phyloP scores from a whole-genome alignment of 192 early-diverging fungal species.

The Coemansia sp. region DNA sequence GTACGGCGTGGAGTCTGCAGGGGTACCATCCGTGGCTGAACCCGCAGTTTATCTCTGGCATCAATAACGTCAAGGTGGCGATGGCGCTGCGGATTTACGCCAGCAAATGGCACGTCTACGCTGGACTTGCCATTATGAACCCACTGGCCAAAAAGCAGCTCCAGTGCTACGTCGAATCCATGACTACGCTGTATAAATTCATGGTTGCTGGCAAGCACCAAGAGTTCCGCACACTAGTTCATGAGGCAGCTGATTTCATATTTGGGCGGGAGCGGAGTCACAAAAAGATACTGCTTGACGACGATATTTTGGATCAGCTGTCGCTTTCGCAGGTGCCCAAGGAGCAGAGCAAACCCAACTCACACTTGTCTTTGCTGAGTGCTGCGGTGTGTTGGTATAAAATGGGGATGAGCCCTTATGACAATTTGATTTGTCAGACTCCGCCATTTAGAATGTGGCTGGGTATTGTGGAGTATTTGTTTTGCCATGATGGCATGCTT shows the following conservation, averaged over 20 bases:
- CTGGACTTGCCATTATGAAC: slow-evolving; percentile 92
- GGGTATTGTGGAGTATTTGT: slow-evolving; percentile 94
- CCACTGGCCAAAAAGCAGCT: slow-evolving; percentile 86
- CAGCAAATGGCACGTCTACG: slow-evolving; percentile 98
- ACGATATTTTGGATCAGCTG: slow-evolving; percentile 83
- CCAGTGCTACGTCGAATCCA: slow-evolving; percentile 85
- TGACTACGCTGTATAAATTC: slow-evolving; percentile 89
- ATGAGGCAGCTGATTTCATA: slow-evolving; percentile 79
- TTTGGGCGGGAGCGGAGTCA: slow-evolving; percentile 71
- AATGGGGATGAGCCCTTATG: slow-evolving; percentile 86
- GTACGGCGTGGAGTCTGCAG: slow-evolving; percentile 89
- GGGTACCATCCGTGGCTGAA: slow-evolving; percentile 89
- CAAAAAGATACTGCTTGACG: slow-evolving; percentile 78
- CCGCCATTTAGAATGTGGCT: slow-evolving; percentile 93
- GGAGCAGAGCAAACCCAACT: slow-evolving; percentile 76
- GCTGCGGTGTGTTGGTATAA: slow-evolving; percentile 95
- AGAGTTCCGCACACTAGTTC: slow-evolving; percentile 78
- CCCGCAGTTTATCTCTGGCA: slow-evolving; percentile 86
- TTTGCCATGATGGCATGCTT: slow-evolving; percentile 79
- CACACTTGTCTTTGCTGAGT: slow-evolving; percentile 90
- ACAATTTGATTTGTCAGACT: slow-evolving; percentile 94
- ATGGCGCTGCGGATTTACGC: slow-evolving; percentile 93
- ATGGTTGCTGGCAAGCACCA: slow-evolving; percentile 87
- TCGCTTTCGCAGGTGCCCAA: slow-evolving; percentile 84
- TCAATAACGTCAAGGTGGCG: slow-evolving; percentile 97